A percentile compares a stretch with the other conserved stretches of the same genome.
phyloP scores from a whole-genome alignment of 768 basidiomycete species.

The Agrocybe chaxingu region DNA sequence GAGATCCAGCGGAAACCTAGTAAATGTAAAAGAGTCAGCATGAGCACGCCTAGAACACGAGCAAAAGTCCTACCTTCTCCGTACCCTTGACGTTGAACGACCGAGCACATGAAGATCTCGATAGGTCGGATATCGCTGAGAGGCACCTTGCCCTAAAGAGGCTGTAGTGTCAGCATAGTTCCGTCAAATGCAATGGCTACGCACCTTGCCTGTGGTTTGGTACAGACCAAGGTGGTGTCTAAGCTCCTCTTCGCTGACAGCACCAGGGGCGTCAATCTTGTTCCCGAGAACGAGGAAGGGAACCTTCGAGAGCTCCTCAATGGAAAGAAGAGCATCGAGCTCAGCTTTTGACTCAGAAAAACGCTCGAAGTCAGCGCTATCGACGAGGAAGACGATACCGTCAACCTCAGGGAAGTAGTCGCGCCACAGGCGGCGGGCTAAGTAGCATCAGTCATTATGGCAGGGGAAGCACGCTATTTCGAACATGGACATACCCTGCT shows the following conservation, averaged over 20 bases:
- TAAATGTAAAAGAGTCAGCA: constrained; percentile 8
- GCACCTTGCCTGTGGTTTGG: constrained; percentile 99
- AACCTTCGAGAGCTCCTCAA: constrained; percentile 93
- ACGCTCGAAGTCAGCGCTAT: constrained; percentile 95
- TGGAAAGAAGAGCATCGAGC: constrained; percentile 91
- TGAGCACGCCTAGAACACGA: neutral
- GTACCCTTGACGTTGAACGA: constrained; percentile 97
- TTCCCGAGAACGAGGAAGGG: constrained; percentile 98
- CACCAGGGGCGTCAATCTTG: constrained; percentile 99
- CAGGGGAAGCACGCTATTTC: neutral
- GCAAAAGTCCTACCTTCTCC: constrained; percentile 72
- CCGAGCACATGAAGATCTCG: constrained; percentile 99
- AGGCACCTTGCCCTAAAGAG: constrained; percentile 86
- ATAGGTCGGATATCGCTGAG: constrained; percentile 96
- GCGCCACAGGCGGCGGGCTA: constrained; percentile 96
- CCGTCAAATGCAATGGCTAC: constrained; percentile 11
- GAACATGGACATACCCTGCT: constrained; percentile 63
- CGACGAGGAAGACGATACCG: constrained; percentile 97
- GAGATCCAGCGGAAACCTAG: constrained; percentile 92
- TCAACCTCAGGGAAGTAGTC: constrained; percentile 99
- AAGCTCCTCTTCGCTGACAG: constrained; percentile 96
- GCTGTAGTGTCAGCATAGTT: neutral
- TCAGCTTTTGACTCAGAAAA: constrained; percentile 97
- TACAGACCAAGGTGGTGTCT: constrained; percentile 93
- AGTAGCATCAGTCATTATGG: constrained; percentile 1